Conservation (phyloP, 306 rosid genomes). For the Vigna trinervia region DNA sequence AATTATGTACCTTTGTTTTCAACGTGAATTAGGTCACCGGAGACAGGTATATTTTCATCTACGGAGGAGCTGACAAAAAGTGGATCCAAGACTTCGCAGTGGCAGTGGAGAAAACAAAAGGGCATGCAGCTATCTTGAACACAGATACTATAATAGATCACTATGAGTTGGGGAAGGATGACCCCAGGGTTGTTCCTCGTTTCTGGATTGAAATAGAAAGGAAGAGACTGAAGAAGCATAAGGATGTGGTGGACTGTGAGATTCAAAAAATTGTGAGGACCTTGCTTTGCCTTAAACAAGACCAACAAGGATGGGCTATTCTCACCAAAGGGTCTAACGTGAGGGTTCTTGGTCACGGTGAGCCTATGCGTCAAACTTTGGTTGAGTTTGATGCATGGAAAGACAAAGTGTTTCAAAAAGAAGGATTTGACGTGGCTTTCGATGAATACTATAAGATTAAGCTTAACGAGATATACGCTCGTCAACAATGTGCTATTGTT, state of each 20-base stretch:
- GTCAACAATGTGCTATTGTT: slow-evolving; percentile 41
- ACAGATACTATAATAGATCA: slow-evolving; percentile 45
- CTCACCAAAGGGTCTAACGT: slow-evolving; percentile 45
- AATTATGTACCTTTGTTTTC: not conserved
- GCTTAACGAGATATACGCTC: slow-evolving; percentile 30
- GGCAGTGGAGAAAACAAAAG: slow-evolving; percentile 41
- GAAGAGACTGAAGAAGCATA: slow-evolving; percentile 49
- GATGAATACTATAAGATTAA: slow-evolving; percentile 39
- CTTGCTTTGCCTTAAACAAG: slow-evolving; percentile 44
- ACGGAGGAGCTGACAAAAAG: slow-evolving; percentile 47
- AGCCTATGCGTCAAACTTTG: slow-evolving; percentile 45
- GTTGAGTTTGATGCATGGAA: slow-evolving; percentile 47
- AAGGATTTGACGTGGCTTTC: slow-evolving; percentile 47
- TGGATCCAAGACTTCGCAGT: slow-evolving; percentile 38
- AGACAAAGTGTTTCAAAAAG: slow-evolving; percentile 38
- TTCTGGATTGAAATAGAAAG: slow-evolving; percentile 53
- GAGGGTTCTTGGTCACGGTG: slow-evolving; percentile 44
- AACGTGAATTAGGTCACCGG: slow-evolving; percentile 41
- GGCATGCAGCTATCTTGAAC: slow-evolving; percentile 29
- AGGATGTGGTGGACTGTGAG: slow-evolving; percentile 39
- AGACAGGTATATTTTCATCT: slow-evolving; percentile 48
- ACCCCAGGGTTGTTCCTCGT: slow-evolving; percentile 40
- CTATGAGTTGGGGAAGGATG: slow-evolving; percentile 42
- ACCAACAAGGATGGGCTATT: slow-evolving; percentile 50
- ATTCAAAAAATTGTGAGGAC: slow-evolving; percentile 44